These are phyloP conservation scores for Podaxis mareebaensis DNA, from an alignment of 768 basidiomycete species.

Conservation along the genomic window DNA sequence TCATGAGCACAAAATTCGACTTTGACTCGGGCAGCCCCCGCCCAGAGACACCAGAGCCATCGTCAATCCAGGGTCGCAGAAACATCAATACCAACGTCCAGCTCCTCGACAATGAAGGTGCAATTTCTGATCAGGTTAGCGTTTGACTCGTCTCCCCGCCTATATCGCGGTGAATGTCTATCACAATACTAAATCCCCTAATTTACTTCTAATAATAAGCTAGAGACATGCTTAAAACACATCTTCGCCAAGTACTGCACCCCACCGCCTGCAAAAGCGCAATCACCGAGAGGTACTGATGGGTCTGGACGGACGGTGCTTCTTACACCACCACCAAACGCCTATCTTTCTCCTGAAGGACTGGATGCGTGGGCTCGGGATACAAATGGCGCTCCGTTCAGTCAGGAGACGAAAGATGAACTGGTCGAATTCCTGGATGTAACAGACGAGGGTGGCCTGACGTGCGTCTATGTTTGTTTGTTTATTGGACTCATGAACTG, in stretches of 20 bases:
- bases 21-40: conserved; percentile 46
- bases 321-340: conserved; percentile 50
- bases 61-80: conserved; percentile 57
- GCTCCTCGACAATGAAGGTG: conserved; percentile 72
- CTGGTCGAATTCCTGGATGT: conserved; percentile 75
- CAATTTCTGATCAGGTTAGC: conserved; percentile 61
- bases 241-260: conserved; percentile 81
- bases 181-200: conserved; percentile 3
- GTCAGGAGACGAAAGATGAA: conserved; percentile 76
- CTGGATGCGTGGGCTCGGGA: conserved; percentile 77
- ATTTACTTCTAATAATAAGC: conserved; percentile 33
- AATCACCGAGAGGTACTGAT: conserved; percentile 12
- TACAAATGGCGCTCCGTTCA: conserved; percentile 82
- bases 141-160: not conserved
- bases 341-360: conserved; percentile 59
- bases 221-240: conserved; percentile 70
- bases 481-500: conserved; percentile 4
- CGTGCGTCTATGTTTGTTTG: conserved; percentile 47
- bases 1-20: conserved; percentile 23
- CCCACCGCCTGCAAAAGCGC: conserved; percentile 32
- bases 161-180: not conserved
- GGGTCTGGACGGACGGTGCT: conserved; percentile 25
- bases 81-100: conserved; percentile 44
- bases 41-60: conserved; percentile 63
- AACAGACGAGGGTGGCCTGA: conserved; percentile 68